Base-by-base conservation (phyloP, 2,329 filamentous ascomycete genomes). In the Cadophora luteo-olivacea region DNA sequence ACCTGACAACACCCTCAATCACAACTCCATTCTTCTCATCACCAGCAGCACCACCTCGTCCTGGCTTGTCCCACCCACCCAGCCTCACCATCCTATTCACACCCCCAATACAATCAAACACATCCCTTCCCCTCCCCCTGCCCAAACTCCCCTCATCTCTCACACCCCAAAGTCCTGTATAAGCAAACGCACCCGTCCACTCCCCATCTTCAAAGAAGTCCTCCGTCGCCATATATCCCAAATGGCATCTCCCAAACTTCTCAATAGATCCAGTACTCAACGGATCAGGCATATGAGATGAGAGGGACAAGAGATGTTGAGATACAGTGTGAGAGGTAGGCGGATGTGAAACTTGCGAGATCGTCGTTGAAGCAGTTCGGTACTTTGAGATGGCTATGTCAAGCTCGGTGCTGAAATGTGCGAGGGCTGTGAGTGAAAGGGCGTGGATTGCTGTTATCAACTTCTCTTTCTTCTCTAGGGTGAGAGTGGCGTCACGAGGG, bases 91-190 rank as follows among this genome's bases (percentile, higher is more conserved):
- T 52, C 22, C 51, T 22, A 32, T 54, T 54, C 24, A 54, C 51
- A 54, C 51, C 51, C 25, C 51, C 51, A 5, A 54, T 11, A 54
- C 51, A 54, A 54, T 54, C 24, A 54, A 54, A 54, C n/a, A 54
- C 25, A 54, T 54, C 29, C 29, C 29, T 29, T 29, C 29, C 29
- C 29, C 29, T 29, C 29, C 29, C 51, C 51, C 24, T 19, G 9
- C 24, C 51, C 29, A 29, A 4, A 14, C 9, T 24, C 8, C 49
- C 49, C 49, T 5, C 22, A 22, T 1, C 24, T 29, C 24, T 52
- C 51, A 54, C 51, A 24, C 24, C 51, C 51, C 51, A 54, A 29
- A 32, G 24, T 2, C 51, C 51, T 24, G 51, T 54, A 32, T 54
- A 54, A 32, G 51, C 51, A 54, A 29, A 54, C 51, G 51, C 24